Conservation (phyloP, 345 rosid species). For the Gossypium mustelinum region DNA sequence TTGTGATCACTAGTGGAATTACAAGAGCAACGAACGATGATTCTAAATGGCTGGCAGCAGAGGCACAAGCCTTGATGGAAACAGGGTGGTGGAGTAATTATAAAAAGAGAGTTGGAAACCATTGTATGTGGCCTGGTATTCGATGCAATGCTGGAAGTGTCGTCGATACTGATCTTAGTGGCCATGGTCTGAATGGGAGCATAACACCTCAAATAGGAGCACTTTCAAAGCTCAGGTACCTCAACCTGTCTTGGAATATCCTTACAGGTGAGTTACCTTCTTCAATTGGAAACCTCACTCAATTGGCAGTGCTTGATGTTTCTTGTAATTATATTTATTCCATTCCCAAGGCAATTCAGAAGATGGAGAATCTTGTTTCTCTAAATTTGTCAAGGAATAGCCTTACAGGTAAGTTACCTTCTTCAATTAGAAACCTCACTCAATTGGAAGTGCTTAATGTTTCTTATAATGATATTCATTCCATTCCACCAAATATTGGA, state of each 20-base stretch:
- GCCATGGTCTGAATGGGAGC: neutral
- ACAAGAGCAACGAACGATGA: neutral
- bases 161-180: neutral
- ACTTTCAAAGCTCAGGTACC: neutral
- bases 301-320: neutral
- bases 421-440: neutral
- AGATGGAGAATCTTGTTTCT: neutral
- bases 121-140: slow-evolving; percentile 15
- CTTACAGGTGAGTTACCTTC: slow-evolving; percentile 18
- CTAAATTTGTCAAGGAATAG: neutral
- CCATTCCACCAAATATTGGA: neutral
- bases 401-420: slow-evolving; percentile 17
- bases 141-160: slow-evolving; percentile 1
- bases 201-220: slow-evolving; percentile 13
- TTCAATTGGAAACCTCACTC: neutral
- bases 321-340: neutral
- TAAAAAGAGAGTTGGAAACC: neutral
- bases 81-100: neutral
- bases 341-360: slow-evolving; percentile 7
- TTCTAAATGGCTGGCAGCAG: neutral
- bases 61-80: neutral
- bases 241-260: neutral
- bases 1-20: neutral
- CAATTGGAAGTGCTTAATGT: too few species aligned
- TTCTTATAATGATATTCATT: too few species aligned